Percentiles rank a stretch among this genome's conserved stretches.
Evolutionary conservation across 2,329 filamentous ascomycete genomes (phyloP).

Genomic region (Lachnum nothofagi): DNA sequence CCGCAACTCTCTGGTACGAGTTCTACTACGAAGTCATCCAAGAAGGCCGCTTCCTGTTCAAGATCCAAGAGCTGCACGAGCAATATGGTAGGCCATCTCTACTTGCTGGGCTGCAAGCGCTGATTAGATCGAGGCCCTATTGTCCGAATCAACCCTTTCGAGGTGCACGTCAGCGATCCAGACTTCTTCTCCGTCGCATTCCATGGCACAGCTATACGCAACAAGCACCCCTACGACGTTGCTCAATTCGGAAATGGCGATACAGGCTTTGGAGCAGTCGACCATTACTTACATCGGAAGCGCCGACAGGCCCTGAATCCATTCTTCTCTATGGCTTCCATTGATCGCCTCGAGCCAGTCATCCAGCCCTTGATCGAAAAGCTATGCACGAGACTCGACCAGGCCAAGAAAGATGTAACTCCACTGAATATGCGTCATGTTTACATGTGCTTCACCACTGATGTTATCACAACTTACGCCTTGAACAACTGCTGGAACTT

Average conservation of each 20-base stretch:
- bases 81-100: conserved; percentile 11
- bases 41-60: conserved; percentile 15
- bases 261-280: conserved; percentile 20
- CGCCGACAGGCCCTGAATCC: conserved; percentile 22
- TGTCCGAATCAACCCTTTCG: conserved; percentile 8
- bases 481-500: conserved; percentile 24
- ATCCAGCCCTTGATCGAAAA: conserved; percentile 20
- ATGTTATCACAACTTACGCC: conserved; percentile 31
- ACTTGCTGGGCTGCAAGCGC: not conserved
- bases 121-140: not conserved
- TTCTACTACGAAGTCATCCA: conserved; percentile 26
- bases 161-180: conserved; percentile 9
- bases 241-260: conserved; percentile 7
- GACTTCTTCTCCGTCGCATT: conserved; percentile 8
- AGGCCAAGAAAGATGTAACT: conserved; percentile 10
- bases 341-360: conserved; percentile 20
- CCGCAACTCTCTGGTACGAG: conserved; percentile 20
- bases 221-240: conserved; percentile 7
- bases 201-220: not conserved
- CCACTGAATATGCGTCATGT: conserved; percentile 16
- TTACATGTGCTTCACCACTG: conserved; percentile 22
- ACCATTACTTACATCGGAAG: conserved; percentile 22
- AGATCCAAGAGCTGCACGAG: conserved; percentile 12
- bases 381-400: conserved; percentile 17
- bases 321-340: conserved; percentile 21